phyloP scores from a whole-genome alignment of 805 yeast genomes.

The Sugiyamaella marilandica region DNA sequence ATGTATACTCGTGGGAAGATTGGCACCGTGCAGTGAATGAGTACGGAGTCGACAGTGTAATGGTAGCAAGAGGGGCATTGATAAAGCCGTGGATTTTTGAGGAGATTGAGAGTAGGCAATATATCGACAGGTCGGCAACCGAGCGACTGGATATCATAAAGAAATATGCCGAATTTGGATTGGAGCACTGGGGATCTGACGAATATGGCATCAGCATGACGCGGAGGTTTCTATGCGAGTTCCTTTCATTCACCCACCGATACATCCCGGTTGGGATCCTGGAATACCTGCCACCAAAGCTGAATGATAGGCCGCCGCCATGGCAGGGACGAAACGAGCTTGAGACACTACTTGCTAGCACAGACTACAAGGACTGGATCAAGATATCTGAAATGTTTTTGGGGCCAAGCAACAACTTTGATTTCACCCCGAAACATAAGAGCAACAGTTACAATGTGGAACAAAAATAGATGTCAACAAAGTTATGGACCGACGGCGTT shows the following conservation, averaged over 20 bases:
- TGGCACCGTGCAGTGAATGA: conserved; percentile 70
- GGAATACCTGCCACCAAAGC: conserved; percentile 79
- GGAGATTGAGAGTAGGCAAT: conserved; percentile 84
- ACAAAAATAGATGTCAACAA: conserved; percentile 8
- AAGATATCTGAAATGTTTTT: conserved; percentile 91
- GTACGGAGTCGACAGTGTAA: conserved; percentile 80
- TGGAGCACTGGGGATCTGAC: conserved; percentile 97
- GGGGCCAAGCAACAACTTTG: conserved; percentile 75
- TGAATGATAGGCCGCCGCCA: conserved; percentile 89
- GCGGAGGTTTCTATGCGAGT: conserved; percentile 90
- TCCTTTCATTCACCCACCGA: conserved; percentile 87
- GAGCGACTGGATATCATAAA: conserved; percentile 77
- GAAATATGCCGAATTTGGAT: conserved; percentile 70
- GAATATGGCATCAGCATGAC: conserved; percentile 87
- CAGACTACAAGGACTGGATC: conserved; percentile 91
- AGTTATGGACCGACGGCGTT: background rate
- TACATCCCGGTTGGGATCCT: conserved; percentile 92
- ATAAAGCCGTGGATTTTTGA: conserved; percentile 99
- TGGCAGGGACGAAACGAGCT: conserved; percentile 92
- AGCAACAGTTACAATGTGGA: conserved; percentile 59
- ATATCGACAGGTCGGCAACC: conserved; percentile 82
- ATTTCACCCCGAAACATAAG: conserved; percentile 90
- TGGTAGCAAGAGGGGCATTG: conserved; percentile 97
- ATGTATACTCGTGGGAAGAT: conserved; percentile 78
- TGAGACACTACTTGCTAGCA: conserved; percentile 82